Conservation (phyloP, 129 eudicot genomes). For the Apium graveolens region DNA sequence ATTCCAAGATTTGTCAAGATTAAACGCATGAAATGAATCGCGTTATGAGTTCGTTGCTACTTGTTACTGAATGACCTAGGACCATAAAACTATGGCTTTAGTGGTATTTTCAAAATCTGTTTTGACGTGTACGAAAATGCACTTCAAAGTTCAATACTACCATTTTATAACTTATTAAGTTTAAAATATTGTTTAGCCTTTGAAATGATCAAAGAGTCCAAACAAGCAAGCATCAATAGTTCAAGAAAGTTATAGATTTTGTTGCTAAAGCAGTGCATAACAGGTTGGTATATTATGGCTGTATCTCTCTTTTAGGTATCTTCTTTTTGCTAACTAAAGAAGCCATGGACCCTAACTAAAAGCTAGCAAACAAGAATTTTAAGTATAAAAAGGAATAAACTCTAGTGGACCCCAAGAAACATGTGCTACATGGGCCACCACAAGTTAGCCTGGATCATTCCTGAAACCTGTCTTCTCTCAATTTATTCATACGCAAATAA, state of each 20-base stretch:
- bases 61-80: neutral
- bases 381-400: neutral
- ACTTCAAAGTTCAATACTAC: neutral
- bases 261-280: neutral
- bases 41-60: neutral
- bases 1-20: neutral
- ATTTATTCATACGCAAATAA: neutral
- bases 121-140: neutral
- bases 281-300: neutral
- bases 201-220: neutral
- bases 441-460: conserved; percentile 2
- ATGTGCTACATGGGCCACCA: conserved; percentile 2
- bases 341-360: neutral
- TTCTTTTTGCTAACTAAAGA: neutral
- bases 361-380: neutral
- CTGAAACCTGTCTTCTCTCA: neutral
- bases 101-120: neutral
- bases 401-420: neutral
- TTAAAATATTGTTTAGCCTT: neutral
- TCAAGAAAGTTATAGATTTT: neutral
- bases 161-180: neutral
- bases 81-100: neutral
- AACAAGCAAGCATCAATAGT: neutral
- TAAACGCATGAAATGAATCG: neutral
- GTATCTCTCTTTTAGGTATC: neutral